Base-by-base conservation (phyloP, 768 basidiomycete genomes). In the Mycena rebaudengoi region DNA sequence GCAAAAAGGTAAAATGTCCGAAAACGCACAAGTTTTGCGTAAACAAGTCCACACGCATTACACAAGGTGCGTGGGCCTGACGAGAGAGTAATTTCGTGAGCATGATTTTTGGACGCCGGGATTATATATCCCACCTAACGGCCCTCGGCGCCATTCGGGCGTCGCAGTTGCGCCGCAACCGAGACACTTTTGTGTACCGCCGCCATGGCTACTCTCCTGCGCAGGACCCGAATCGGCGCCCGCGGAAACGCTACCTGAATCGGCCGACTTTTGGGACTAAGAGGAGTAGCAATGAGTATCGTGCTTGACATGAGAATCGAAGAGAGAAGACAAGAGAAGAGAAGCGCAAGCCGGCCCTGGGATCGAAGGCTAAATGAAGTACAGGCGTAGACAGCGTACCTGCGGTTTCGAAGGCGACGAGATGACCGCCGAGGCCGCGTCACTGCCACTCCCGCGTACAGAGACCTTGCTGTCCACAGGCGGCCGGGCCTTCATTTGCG, bases 1-100 rank as follows among this genome's bases (percentile, higher is more conserved):
- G 60, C 40, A 33, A 39, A 54, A 46, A 56, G 44, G 51, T 57
- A 26, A 64, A 50, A 55, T 20, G 61, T 37, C 62, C 50, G 60
- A 26, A 18, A 25, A 83, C 88, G 73, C 75, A 93, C 91, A 76
- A 94, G 82, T 79, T 94, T 94, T 56, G 92, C 92, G 75, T 92
- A 94, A 62, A 94, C 92, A 67, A 94, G 85, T 55, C 92, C 92
- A 75, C 92, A 94, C 12, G 92, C 92, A 73, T 94, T 94, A 75
- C 92, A 94, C 54, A 94, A 79, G 56, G 92, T 94, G 72, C 92
- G 85, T 23, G 92, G 92, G 52, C 92, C 91, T 92, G 65, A 18
- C 59, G 66, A 69, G 44, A 71, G 65, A 60, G 37, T 59, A 44
- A 11, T 33, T 63, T 8, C 57, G 54, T 46, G 49, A 45, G 58